Evolutionary conservation across 1,139 yeast genomes (phyloP).

Genomic region (Debaryomyces udenii): DNA sequence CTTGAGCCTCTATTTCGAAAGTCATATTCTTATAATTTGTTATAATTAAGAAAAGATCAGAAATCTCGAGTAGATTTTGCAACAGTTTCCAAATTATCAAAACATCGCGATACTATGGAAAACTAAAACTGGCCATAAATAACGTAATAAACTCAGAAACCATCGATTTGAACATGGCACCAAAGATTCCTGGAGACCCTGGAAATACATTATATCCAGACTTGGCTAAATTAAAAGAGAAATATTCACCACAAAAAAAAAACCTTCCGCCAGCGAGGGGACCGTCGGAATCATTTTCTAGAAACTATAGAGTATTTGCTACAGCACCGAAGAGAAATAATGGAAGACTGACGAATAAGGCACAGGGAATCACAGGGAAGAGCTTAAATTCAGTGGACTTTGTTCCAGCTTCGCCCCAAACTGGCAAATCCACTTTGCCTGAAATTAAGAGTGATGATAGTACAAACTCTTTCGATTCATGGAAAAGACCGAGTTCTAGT

Average conservation of each 20-base stretch:
- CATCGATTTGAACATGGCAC: slow-evolving; percentile 1
- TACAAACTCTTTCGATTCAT: not conserved
- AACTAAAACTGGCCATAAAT: too few relatives aligned
- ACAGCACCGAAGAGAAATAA: slow-evolving; percentile 13
- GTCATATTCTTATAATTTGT: slow-evolving; percentile 11
- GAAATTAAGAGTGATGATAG: slow-evolving; percentile 7
- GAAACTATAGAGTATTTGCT: slow-evolving; percentile 16
- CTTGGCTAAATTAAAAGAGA: slow-evolving; percentile 17
- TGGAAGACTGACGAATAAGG: too few relatives aligned
- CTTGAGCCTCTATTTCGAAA: slow-evolving; percentile 13
- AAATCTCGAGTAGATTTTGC: slow-evolving; percentile 1
- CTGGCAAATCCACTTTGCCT: not conserved
- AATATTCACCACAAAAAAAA: slow-evolving; percentile 21
- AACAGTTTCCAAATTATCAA: slow-evolving; percentile 1
- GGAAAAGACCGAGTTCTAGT: slow-evolving; percentile 4
- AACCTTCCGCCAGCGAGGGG: slow-evolving; percentile 12
- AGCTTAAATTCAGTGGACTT: too few relatives aligned
- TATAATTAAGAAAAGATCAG: not conserved
- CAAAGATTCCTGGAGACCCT: not conserved
- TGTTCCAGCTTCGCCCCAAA: too few relatives aligned
- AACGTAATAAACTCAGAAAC: too few relatives aligned
- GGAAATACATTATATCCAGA: slow-evolving; percentile 13
- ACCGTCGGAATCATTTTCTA: slow-evolving; percentile 9
- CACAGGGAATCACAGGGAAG: too few relatives aligned
- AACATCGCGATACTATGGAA: slow-evolving; percentile 4